Percentiles rank a stretch among this genome's conserved stretches.
Conservation (phyloP, 2,329 filamentous ascomycete species). For the Sporothrix humicola region DNA sequence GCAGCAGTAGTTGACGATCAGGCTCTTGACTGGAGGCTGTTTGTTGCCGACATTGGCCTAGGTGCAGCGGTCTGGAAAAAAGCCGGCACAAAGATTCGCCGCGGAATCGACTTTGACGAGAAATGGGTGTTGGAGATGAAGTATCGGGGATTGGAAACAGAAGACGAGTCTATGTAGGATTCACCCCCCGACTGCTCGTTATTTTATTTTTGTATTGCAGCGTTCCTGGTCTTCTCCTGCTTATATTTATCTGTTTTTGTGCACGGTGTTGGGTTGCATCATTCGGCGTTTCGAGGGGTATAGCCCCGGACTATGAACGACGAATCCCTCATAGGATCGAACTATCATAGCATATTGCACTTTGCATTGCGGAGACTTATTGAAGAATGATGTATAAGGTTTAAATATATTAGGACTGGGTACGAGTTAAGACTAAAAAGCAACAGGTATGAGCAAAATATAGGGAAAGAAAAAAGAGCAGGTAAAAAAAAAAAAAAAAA, state of each 20-base stretch:
- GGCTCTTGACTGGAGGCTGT: conserved; percentile 71
- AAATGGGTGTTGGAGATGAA: conserved; percentile 82
- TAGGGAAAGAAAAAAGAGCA: not conserved
- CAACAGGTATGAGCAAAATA: no score
- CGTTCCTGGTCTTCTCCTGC: no score
- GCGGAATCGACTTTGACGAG: conserved; percentile 86
- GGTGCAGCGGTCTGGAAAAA: conserved; percentile 83
- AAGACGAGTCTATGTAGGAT: conserved; percentile 17
- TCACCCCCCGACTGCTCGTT: not conserved
- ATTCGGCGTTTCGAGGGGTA: no score
- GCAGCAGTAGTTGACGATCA: conserved; percentile 51
- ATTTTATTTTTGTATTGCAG: not conserved
- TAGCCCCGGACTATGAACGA: no score
- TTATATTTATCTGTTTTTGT: no score
- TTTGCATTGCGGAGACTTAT: no score
- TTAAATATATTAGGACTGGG: no score
- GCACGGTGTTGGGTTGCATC: no score
- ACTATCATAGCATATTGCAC: no score
- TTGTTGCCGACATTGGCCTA: conserved; percentile 86
- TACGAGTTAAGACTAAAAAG: no score
- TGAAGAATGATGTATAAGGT: no score
- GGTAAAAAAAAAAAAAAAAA: not conserved
- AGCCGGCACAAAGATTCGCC: conserved; percentile 77
- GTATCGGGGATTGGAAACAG: conserved; percentile 31
- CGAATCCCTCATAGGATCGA: no score